phyloP scores from a whole-genome alignment of 2,329 filamentous ascomycete species.

The Cladophialophora carrionii region DNA sequence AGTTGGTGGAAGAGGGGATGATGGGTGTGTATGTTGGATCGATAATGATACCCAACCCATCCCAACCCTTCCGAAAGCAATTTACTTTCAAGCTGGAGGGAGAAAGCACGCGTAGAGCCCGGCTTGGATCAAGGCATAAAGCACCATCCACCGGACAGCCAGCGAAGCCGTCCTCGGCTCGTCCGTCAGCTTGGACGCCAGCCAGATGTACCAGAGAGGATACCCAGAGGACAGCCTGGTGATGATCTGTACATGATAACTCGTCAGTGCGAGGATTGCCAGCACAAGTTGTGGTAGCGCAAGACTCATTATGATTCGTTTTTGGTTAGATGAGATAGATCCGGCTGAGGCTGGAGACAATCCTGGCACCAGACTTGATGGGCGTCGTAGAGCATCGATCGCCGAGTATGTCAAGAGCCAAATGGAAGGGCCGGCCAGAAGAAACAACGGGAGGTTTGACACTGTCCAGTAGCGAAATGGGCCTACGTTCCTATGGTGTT shows the following conservation, averaged over 20 bases:
- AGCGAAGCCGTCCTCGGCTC: slow-evolving; percentile 30
- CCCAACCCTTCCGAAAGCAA: background rate
- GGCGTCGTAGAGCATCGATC: slow-evolving; percentile 24
- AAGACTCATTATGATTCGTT: slow-evolving; percentile 51
- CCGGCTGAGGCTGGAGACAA: background rate
- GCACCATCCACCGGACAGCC: slow-evolving; percentile 69
- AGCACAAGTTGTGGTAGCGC: slow-evolving; percentile 74
- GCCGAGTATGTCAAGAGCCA: slow-evolving; percentile 68
- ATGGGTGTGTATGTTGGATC: background rate
- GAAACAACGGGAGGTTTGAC: slow-evolving; percentile 83
- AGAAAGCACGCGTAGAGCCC: slow-evolving; percentile 87
- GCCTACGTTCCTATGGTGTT: slow-evolving; percentile 72
- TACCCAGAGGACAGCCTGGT: slow-evolving; percentile 86
- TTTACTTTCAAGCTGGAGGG: slow-evolving; percentile 70
- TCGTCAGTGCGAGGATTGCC: slow-evolving; percentile 71
- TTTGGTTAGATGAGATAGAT: slow-evolving; percentile 13
- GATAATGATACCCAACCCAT: background rate
- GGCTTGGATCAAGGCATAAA: slow-evolving; percentile 82
- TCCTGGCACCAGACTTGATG: slow-evolving; percentile 5
- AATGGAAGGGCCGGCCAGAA: slow-evolving; percentile 79
- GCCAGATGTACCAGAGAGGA: slow-evolving; percentile 84
- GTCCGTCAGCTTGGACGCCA: slow-evolving; percentile 44
- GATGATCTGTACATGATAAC: slow-evolving; percentile 92
- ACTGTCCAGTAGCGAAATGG: slow-evolving; percentile 88
- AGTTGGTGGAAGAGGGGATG: slow-evolving; percentile 17